Percentiles rank a stretch among this genome's conserved stretches.
These are phyloP conservation scores for Hypericum androsaemum DNA, from an alignment of 345 rosid species.

Conservation along the genomic window DNA sequence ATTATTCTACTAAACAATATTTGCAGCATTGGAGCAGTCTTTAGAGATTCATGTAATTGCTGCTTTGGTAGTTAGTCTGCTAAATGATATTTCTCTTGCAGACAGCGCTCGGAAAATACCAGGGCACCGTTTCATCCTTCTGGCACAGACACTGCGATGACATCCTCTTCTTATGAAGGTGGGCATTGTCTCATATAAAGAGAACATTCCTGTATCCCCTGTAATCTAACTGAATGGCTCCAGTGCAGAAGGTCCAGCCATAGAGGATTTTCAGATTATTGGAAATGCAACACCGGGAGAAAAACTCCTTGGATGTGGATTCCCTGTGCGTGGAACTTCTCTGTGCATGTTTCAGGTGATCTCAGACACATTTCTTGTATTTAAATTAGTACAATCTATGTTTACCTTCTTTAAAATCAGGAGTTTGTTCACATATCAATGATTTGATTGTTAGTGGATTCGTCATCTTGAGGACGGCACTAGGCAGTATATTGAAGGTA, in stretches of 20 bases:
- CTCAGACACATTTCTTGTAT: too few species aligned
- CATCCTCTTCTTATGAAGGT: conserved; percentile 41
- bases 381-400: too few species aligned
- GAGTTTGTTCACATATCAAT: conserved; percentile 1
- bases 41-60: background rate
- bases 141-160: conserved; percentile 19
- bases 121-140: conserved; percentile 22
- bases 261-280: conserved; percentile 78
- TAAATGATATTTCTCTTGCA: conserved; percentile 13
- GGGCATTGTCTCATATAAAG: conserved; percentile 10
- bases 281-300: conserved; percentile 90
- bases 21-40: conserved; percentile 10
- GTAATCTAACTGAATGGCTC: conserved; percentile 21
- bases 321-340: conserved; percentile 78
- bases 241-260: conserved; percentile 71
- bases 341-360: conserved; percentile 95
- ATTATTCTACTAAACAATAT: background rate
- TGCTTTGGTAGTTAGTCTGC: conserved; percentile 9
- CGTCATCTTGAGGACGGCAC: conserved; percentile 97
- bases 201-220: conserved; percentile 7
- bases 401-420: background rate
- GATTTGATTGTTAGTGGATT: conserved; percentile 50
- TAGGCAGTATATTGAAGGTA: conserved; percentile 87
- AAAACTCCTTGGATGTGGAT: conserved; percentile 90
- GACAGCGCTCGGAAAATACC: conserved; percentile 14